phyloP scores from a whole-genome alignment of 2,329 filamentous ascomycete species.

The Balansia obtecta region DNA sequence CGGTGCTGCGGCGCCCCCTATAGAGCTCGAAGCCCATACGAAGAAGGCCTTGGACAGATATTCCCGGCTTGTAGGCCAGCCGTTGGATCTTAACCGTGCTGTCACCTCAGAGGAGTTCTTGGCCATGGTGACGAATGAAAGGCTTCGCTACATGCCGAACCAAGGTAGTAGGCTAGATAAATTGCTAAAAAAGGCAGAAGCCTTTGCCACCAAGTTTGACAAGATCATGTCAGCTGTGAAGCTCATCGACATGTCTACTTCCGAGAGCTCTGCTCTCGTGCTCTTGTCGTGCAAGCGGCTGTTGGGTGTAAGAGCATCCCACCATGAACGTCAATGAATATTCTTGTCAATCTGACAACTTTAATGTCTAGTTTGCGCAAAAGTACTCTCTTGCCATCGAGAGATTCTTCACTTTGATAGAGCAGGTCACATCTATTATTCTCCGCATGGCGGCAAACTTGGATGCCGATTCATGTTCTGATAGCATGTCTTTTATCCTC shows the following conservation, averaged over 20 bases:
- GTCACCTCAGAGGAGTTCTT: slow-evolving; percentile 2
- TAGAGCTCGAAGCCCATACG: background rate
- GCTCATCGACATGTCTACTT: background rate
- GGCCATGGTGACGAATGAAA: slow-evolving; percentile 1
- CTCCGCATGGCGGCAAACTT: slow-evolving; percentile 4
- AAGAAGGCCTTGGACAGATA: slow-evolving; percentile 1
- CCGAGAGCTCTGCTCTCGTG: slow-evolving; percentile 5
- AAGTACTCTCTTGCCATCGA: slow-evolving; percentile 3
- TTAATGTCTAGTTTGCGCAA: background rate
- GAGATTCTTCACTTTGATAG: slow-evolving; percentile 5
- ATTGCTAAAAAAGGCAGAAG: slow-evolving; percentile 7
- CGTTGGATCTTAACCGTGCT: background rate
- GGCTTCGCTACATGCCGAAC: slow-evolving; percentile 2
- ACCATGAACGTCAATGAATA: background rate
- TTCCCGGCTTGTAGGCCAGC: background rate
- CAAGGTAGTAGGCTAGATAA: slow-evolving; percentile 5
- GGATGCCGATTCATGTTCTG: background rate
- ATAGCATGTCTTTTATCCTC: slow-evolving; percentile 3
- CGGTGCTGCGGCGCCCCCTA: background rate
- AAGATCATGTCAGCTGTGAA: slow-evolving; percentile 5
- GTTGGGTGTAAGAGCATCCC: background rate
- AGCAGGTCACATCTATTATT: slow-evolving; percentile 3
- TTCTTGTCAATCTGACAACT: no score
- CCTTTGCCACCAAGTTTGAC: slow-evolving; percentile 5
- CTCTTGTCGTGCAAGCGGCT: slow-evolving; percentile 6